These are phyloP conservation scores for Isochrysis galbana DNA, from an alignment of 78 protist species.

Conservation along the genomic window DNA sequence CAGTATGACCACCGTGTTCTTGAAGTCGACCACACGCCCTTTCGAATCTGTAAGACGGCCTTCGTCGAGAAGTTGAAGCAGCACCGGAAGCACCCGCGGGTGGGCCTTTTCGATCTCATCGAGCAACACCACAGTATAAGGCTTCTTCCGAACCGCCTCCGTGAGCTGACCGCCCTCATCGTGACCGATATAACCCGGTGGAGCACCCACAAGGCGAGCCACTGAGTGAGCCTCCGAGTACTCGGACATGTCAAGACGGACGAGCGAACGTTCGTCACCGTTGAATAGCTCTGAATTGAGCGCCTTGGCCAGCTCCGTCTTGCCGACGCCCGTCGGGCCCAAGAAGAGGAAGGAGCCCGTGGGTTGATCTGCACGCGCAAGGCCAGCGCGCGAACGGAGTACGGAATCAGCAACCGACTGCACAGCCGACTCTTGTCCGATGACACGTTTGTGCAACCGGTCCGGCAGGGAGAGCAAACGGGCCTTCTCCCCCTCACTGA, in stretches of 20 bases:
- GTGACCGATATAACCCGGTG: constrained; percentile 98
- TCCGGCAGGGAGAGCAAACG: constrained; percentile 74
- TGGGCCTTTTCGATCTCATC: constrained; percentile 98
- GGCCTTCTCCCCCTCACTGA: constrained; percentile 78
- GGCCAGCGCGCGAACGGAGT: constrained; percentile 89
- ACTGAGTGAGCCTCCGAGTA: constrained; percentile 94
- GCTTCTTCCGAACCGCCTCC: constrained; percentile 94
- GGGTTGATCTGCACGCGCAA: constrained; percentile 82
- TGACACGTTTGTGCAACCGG: constrained; percentile 81
- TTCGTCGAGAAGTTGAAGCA: constrained; percentile 95
- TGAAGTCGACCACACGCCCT: constrained; percentile 92
- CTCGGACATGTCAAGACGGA: constrained; percentile 97
- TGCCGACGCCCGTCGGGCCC: constrained; percentile 89
- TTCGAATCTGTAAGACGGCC: constrained; percentile 96
- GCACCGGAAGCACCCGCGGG: constrained; percentile 84
- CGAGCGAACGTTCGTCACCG: constrained; percentile 80
- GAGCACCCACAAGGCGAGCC: constrained; percentile 95
- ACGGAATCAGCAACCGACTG: constrained; percentile 90
- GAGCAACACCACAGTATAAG: constrained; percentile 94
- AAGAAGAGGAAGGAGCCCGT: constrained; percentile 85
- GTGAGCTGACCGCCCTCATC: constrained; percentile 99
- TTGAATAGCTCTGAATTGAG: constrained; percentile 81
- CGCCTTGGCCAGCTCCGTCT: constrained; percentile 96
- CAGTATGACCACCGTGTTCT: constrained; percentile 86
- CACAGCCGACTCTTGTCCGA: constrained; percentile 97